Evolutionary conservation across 1,284 basidiomycete genomes (phyloP), one percentile per base, ranked within the genome.

Genomic region (Vanrija sp.): DNA sequence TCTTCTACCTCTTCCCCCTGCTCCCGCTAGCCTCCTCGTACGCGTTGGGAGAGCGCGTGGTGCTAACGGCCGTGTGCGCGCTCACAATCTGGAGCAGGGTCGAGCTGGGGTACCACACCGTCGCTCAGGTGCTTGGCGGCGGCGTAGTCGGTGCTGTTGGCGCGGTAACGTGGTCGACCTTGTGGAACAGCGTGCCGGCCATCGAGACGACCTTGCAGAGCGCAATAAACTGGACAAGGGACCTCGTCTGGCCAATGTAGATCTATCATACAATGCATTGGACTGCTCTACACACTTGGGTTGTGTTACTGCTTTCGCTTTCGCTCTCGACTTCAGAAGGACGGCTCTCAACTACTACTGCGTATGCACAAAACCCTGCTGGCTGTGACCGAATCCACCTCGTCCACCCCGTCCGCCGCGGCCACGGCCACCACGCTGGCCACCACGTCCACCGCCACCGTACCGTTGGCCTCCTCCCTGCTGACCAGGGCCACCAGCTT

Each of bases 81-180:
- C 5, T 86, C 80, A 82, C 83, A 82, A 19, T 86, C 2, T 75
- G 83, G 63, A 90, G 87, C 19, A 79, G 91, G 45, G 82, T 90
- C 42, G 85, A 85, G 83, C 79, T 93, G 19, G 88, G 89, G 0
- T 86, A 92, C 69, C 90, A 94, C 75, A 90, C 88, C 1, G 82
- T 80, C 78, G 74, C 79, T 0, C 90, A 93, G 65, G 86, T 91
- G 7, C 65, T 78, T 6, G 88, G 79, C n/a, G 90, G 91, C 0
- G 80, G 77, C 38, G 65, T 73, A 0, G 84, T 84, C 49, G 90
- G 90, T 0, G 64, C 81, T 3, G 67, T 73, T 2, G 82, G 84
- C 64, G 84, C 86, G 7, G 64, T 73, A 0, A 50, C 79, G 5
- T 89, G 87, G 86, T 61, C 49, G 25, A 49, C 10, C 6, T 16